Percentiles rank a stretch among this genome's conserved stretches.
Evolutionary conservation across 2,329 filamentous ascomycete genomes (phyloP).

Genomic region (Aspergillus ruber): DNA sequence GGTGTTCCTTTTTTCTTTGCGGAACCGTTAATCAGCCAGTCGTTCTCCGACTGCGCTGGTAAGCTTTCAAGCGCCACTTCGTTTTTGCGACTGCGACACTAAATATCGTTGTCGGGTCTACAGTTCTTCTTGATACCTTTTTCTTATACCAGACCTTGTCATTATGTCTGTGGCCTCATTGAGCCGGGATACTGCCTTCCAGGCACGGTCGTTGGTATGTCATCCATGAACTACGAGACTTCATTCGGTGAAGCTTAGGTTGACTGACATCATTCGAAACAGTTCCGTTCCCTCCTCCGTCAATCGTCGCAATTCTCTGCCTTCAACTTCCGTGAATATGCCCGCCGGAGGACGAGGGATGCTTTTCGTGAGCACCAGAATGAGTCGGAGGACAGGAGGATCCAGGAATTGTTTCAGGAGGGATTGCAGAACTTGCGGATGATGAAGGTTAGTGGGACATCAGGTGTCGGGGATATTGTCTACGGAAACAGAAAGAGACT

Average conservation of each 20-base stretch:
- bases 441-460: conserved; percentile 65
- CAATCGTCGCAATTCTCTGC: conserved; percentile 80
- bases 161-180: conserved; percentile 40
- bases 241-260: background rate
- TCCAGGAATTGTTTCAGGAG: conserved; percentile 85
- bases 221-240: background rate
- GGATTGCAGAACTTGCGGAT: conserved; percentile 80
- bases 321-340: conserved; percentile 98
- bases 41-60: background rate
- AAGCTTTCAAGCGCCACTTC: background rate
- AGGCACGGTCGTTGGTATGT: conserved; percentile 43
- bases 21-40: conserved; percentile 1
- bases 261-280: conserved; percentile 1
- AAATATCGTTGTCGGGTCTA: background rate
- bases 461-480: background rate
- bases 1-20: conserved; percentile 2
- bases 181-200: conserved; percentile 39
- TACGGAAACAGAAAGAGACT: background rate
- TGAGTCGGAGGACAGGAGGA: conserved; percentile 65
- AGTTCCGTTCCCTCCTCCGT: conserved; percentile 91
- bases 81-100: background rate
- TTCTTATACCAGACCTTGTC: conserved; percentile 7
- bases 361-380: conserved; percentile 75
- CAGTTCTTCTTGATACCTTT: background rate
- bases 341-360: conserved; percentile 81